Evolutionary conservation across 805 yeast genomes (phyloP), one percentile per base, ranked within the genome.

Genomic region (Clavispora santaluciae): DNA sequence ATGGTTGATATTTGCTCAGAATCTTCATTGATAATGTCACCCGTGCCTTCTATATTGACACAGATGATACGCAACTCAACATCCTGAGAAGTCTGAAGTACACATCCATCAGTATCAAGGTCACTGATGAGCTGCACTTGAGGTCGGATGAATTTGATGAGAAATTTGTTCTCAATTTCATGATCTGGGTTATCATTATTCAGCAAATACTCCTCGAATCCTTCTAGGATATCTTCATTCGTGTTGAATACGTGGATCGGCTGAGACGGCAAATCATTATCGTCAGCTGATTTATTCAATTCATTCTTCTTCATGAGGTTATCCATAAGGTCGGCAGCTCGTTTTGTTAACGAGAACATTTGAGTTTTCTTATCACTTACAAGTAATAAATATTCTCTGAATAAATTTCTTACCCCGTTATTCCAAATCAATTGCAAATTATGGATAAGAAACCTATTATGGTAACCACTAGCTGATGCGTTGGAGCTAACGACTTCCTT

Each of bases 391-490:
- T 83, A 86, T 33, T 78, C 73, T 56, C 76, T 73, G 34, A 87
- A 63, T 10, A 76, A 64, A 52, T 88, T 79, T 41, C 96, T 67
- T 8, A 81, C 73, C 3, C 65, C 56, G 45, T 84, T 81, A 59
- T 85, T 83, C 96, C 96, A 89, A 50, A 80, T 84, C 50, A 89
- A 56, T 51, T 81, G 77, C 59, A 87, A 71, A 41, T 83, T 78
- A 50, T 88, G 89, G 17, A 87, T 64, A 44, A 81, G 76, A 59
- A 83, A 87, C 36, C 88, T 66, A 56, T 90, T 89, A 44, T 73
- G 75, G 60, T 78, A 84, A 40, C 46, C 68, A 29, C 57, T 54
- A 3, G 57, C 61, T 6, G 57, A 47, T 5, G 59, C 40, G 18
- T 54, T 51, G 28, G 55, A 40, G 11, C 50, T 48, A 2, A 54